phyloP scores from a whole-genome alignment of 345 rosid species.

The Gossypioides kirkii region DNA sequence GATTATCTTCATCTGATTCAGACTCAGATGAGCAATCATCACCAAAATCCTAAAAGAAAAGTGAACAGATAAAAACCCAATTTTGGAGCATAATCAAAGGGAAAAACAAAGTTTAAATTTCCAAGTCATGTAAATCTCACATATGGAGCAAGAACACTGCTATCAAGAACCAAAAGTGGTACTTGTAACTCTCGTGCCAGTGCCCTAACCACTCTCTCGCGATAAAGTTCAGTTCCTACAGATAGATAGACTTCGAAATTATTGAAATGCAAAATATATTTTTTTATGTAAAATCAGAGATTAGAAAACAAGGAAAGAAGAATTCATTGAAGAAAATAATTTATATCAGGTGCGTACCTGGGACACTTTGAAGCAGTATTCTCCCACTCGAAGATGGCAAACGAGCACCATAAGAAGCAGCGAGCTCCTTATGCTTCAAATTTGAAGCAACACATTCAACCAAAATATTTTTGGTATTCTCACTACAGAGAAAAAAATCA shows the following conservation, averaged over 20 bases:
- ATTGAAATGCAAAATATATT: not conserved
- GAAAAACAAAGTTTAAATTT: not conserved
- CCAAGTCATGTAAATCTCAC: conserved; percentile 50
- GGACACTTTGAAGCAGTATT: conserved; percentile 82
- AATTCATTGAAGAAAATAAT: not conserved
- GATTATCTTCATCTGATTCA: conserved; percentile 62
- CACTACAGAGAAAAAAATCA: conserved; percentile 38
- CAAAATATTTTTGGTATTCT: conserved; percentile 63
- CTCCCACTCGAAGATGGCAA: conserved; percentile 84
- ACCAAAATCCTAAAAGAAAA: conserved; percentile 57
- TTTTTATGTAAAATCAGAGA: not conserved
- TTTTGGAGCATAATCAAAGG: conserved; percentile 6
- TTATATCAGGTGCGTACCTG: conserved; percentile 48
- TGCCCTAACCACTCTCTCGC: conserved; percentile 87
- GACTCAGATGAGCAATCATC: conserved; percentile 63
- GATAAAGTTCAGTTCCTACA: conserved; percentile 91
- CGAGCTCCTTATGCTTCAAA: conserved; percentile 55
- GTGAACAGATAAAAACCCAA: conserved; percentile 9
- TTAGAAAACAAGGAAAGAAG: not conserved
- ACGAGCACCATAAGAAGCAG: conserved; percentile 64
- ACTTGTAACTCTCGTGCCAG: conserved; percentile 84
- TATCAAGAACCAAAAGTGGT: conserved; percentile 82
- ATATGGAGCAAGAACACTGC: conserved; percentile 87
- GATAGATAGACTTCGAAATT: conserved; percentile 6
- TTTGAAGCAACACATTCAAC: conserved; percentile 88